Percentiles rank a stretch among this genome's conserved stretches.
phyloP scores from a whole-genome alignment of 441 rosid species.

The Gossypium trilobum region DNA sequence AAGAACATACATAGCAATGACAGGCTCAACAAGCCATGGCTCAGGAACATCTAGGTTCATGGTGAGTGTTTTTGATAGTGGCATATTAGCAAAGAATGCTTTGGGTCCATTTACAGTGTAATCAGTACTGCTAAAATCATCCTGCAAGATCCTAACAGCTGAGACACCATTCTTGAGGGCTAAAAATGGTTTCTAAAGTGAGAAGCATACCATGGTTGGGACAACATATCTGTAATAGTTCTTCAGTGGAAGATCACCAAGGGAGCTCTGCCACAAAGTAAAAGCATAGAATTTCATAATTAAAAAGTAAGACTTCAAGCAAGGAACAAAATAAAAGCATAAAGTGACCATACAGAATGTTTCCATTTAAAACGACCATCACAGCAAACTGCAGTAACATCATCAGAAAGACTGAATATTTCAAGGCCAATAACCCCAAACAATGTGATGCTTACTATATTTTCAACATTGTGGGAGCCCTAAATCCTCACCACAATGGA shows the following conservation, averaged over 20 bases:
- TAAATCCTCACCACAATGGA: not conserved
- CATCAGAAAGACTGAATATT: not conserved
- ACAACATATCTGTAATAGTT: constrained; percentile 95
- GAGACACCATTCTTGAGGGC: constrained; percentile 23
- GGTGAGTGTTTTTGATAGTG: constrained; percentile 92
- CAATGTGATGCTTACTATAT: not conserved
- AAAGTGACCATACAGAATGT: not conserved
- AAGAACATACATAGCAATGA: constrained; percentile 82
- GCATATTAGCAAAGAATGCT: constrained; percentile 97
- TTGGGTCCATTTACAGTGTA: constrained; percentile 73
- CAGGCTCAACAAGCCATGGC: constrained; percentile 98
- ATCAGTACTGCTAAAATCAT: constrained; percentile 77
- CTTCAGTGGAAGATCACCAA: constrained; percentile 95
- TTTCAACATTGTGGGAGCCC: not conserved
- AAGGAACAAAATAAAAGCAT: constrained; percentile 1
- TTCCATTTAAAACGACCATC: not conserved
- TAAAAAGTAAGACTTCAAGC: not conserved
- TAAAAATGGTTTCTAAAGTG: constrained; percentile 16
- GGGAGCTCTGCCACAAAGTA: constrained; percentile 73
- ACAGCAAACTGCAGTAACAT: not conserved
- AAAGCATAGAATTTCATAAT: not conserved
- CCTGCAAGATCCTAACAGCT: constrained; percentile 49
- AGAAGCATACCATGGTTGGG: constrained; percentile 62
- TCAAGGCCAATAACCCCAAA: not conserved
- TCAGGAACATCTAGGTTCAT: constrained; percentile 99